Evolutionary conservation across 352 stramenopile genomes (phyloP), one percentile per base, ranked within the genome.

Genomic region (Phytophthora uliginosa): DNA sequence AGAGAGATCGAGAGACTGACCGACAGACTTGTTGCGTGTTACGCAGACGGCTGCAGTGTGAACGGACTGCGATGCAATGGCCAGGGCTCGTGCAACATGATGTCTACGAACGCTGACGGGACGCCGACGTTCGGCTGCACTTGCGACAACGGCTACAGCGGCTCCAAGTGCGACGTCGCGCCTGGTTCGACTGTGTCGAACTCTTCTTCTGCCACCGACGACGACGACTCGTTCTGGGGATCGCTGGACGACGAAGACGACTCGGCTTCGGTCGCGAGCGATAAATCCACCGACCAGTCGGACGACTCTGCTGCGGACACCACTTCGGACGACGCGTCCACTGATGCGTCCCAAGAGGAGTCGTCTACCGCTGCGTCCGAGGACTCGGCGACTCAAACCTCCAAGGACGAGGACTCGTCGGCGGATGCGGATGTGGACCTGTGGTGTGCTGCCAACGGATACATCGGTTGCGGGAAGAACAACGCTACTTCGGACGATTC

Each of bases 11-110:
- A 42, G 9, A 58, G 53, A 60, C 47, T 60, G 17, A 34, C 31
- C 7, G 4, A 42, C 17, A 15, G 54, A 20, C 10, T 42, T 18
- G 6, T 57, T 24, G 5, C 13, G 28, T 65, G 42, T 7, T 42
- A 1, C 7, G 10, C 26, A 91, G 83, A 75, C 22, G 66, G 64
- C n/a, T 93, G 83, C 66, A 79, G 69, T 42, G 62, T 70, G n/a
- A 82, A 88, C 45, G 84, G 83, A 53, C 73, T 82, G 75, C 85
- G 85, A 76, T 96, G 89, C 75, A 94, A 94, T 69, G 88, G 81
- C 56, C 83, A 88, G 31, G 89, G 89, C 15, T 89, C 81, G 38
- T 96, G 89, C 72, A 81, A 88, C 59, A 77, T 91, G 50, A 65
- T 75, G 57, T 79, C 65, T 47, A 66, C 68, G 24, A 71, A 62